Evolutionary conservation across 2,329 filamentous ascomycete species (phyloP), one percentile per base, ranked within the genome.

Genomic region (Graphiopsis chlorocephala): DNA sequence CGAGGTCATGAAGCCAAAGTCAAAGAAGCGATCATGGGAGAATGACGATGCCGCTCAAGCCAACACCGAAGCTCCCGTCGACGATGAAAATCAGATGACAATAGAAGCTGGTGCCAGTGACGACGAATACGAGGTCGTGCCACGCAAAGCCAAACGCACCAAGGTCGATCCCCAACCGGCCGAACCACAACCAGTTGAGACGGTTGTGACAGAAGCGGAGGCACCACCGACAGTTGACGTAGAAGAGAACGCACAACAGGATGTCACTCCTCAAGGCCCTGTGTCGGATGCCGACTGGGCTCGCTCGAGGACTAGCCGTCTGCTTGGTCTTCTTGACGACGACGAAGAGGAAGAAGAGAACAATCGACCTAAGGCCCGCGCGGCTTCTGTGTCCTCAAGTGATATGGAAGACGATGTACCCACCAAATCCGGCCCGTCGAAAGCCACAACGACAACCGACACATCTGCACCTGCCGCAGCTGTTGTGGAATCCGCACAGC

Each of bases 261-360:
- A 42, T 6, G 15, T 4, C 3, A 35, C 31, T 15, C 23, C 23
- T 26, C 31, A 61, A 26, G 26, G 75, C 26, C 74, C 81, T 59
- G 82, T 88, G 3, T 89, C 90, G 25, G 93, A 97, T 78, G 88
- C 89, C 66, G 93, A 98, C 77, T 99, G 95, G 95, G 83, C 97
- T 70, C 88, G 94, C 65, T 94, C 91, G 68, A 88, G 91, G 70
- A 98, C 93, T 15, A 97, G 89, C 78, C 86, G 94, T 72, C 81
- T 96, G 57, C 83, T 97, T 59, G 95, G 94, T 75, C 82, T 98
- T 29, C 83, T 93, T 62, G 92, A 96, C 71, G 90, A 92, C 50
- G 89, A 89, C 66, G 76, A 78, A 42, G 63, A 64, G 47, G 61
- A 64, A 23, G 53, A 64, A 47, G 60, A 56, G 25, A 31, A 20